These are phyloP conservation scores for Betula pendula DNA, from an alignment of 306 rosid genomes.

Conservation along the genomic window DNA sequence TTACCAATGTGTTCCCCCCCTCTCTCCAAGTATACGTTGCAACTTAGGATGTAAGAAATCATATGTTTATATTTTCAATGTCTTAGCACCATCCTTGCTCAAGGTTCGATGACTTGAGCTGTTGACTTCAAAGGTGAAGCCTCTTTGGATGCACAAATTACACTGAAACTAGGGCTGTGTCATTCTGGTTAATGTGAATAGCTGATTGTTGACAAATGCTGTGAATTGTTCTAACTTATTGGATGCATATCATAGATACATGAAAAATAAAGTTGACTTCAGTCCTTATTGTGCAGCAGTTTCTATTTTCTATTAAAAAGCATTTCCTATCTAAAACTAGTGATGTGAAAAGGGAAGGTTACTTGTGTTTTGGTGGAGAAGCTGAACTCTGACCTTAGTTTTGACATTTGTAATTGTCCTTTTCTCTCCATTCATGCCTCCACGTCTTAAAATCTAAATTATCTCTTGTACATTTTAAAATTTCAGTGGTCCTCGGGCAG, in stretches of 20 bases:
- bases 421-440: slow-evolving; percentile 10
- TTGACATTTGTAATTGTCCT: background rate
- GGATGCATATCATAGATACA: background rate
- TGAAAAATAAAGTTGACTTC: background rate
- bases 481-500: slow-evolving; percentile 89
- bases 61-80: background rate
- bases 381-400: background rate
- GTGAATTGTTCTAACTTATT: background rate
- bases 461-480: slow-evolving; percentile 18
- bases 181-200: background rate
- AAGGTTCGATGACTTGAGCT: background rate
- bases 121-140: background rate
- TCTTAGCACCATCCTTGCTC: background rate
- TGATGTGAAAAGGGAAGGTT: background rate
- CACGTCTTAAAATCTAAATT: slow-evolving; percentile 16
- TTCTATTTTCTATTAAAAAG: background rate
- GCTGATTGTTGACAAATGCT: background rate
- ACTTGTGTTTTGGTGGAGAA: background rate
- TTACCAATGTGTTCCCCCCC: background rate
- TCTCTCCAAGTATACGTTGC: background rate
- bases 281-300: background rate
- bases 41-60: background rate
- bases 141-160: background rate
- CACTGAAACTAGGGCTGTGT: background rate
- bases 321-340: background rate